These are phyloP conservation scores for Gossypium australe DNA, from an alignment of 345 rosid genomes.

Conservation along the genomic window DNA sequence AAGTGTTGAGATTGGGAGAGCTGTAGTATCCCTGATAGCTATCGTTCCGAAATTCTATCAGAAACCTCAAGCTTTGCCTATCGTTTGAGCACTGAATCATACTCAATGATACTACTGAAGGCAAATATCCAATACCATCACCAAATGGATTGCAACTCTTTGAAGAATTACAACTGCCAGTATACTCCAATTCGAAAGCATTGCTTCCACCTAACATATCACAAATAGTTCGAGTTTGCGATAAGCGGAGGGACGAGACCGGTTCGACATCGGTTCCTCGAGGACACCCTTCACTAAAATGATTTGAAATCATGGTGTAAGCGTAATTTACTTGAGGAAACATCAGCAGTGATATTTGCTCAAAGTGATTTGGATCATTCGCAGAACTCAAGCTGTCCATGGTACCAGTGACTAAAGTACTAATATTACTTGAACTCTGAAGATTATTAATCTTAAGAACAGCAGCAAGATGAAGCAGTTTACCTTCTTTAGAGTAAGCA, in stretches of 20 bases:
- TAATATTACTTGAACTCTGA: conserved; percentile 14
- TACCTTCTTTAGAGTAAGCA: not conserved
- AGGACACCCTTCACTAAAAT: not conserved
- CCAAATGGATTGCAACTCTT: conserved; percentile 20
- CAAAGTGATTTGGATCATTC: conserved; percentile 24
- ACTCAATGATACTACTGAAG: conserved; percentile 17
- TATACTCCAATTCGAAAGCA: conserved; percentile 22
- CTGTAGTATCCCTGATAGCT: not conserved
- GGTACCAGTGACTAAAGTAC: conserved; percentile 37
- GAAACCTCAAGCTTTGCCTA: conserved; percentile 15
- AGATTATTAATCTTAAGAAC: conserved; percentile 39
- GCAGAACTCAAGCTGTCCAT: conserved; percentile 27
- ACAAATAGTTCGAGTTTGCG: conserved; percentile 13
- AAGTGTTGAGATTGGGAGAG: conserved; percentile 6
- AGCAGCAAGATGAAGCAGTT: conserved; percentile 15
- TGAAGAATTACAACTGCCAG: conserved; percentile 16
- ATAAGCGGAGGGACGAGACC: conserved; percentile 10
- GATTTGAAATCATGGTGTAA: not conserved
- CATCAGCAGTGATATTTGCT: conserved; percentile 30
- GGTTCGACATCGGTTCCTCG: conserved; percentile 5
- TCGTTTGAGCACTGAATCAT: conserved; percentile 25
- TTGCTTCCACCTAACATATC: conserved; percentile 2
- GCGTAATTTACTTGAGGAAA: conserved; percentile 25
- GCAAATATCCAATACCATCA: conserved; percentile 19
- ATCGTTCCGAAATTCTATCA: conserved; percentile 13